phyloP scores from a whole-genome alignment of 2,329 filamentous ascomycete species.

The Ascochyta clinopodiicola region DNA sequence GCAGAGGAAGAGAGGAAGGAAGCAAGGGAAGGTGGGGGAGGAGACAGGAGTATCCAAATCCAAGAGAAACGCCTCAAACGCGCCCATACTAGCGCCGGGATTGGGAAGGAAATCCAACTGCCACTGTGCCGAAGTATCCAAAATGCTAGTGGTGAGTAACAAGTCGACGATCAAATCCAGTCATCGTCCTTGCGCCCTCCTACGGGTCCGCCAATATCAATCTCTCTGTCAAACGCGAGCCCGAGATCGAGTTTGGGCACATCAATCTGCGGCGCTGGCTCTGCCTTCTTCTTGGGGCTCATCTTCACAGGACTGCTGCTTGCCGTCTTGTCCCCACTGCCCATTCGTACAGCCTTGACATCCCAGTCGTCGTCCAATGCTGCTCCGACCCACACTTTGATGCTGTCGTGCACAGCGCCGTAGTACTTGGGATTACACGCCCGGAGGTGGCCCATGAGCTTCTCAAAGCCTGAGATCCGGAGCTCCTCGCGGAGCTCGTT shows the following conservation, averaged over 20 bases:
- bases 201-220: slow-evolving; percentile 22
- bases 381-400: slow-evolving; percentile 89
- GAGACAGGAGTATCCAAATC: too few relatives aligned
- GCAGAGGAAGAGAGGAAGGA: too few relatives aligned
- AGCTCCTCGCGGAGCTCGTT: slow-evolving; percentile 81
- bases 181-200: slow-evolving; percentile 36
- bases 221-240: slow-evolving; percentile 41
- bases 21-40: too few relatives aligned
- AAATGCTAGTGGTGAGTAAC: background rate
- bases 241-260: slow-evolving; percentile 48
- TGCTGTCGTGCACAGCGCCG: slow-evolving; percentile 83
- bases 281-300: slow-evolving; percentile 51
- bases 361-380: slow-evolving; percentile 89
- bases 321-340: slow-evolving; percentile 54
- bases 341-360: slow-evolving; percentile 78
- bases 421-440: slow-evolving; percentile 99
- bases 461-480: slow-evolving; percentile 86
- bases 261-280: slow-evolving; percentile 46
- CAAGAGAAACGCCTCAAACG: too few relatives aligned
- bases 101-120: too few relatives aligned
- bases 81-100: too few relatives aligned
- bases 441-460: slow-evolving; percentile 80
- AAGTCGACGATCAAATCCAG: slow-evolving; percentile 39
- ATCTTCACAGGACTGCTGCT: slow-evolving; percentile 44
- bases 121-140: background rate